These are phyloP conservation scores for Pelagophyceae sp. DNA, from an alignment of 352 stramenopile genomes.

Conservation along the genomic window DNA sequence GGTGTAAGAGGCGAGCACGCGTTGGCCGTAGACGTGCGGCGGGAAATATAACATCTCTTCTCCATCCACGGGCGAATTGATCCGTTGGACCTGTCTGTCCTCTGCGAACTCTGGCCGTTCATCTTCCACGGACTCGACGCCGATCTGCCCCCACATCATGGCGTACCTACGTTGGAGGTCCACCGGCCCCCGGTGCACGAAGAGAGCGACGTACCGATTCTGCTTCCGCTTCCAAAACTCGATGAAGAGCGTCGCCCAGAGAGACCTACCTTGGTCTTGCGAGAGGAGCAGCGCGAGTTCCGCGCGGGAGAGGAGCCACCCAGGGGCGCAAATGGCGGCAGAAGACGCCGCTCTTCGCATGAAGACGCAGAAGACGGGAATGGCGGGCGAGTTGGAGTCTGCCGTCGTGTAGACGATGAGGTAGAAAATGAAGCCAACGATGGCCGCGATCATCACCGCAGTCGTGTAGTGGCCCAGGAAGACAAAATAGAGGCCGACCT, in stretches of 20 bases:
- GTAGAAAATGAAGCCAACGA: constrained; percentile 62
- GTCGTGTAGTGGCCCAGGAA: constrained; percentile 78
- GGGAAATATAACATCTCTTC: constrained; percentile 37
- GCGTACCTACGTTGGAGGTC: no score
- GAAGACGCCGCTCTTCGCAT: no score
- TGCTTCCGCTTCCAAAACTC: constrained; percentile 80
- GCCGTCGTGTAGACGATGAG: constrained; percentile 46
- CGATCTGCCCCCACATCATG: constrained; percentile 58
- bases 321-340: no score
- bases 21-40: constrained; percentile 7
- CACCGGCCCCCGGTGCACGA: no score
- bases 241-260: constrained; percentile 71
- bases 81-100: not conserved
- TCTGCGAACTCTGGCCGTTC: constrained; percentile 34
- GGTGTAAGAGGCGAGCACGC: constrained; percentile 24
- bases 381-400: constrained; percentile 25
- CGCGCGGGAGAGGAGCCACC: no score
- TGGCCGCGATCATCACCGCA: constrained; percentile 63
- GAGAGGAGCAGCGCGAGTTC: no score
- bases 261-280: no score
- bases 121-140: constrained; percentile 31
- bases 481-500: constrained; percentile 80
- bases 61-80: constrained; percentile 33
- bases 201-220: constrained; percentile 60
- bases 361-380: constrained; percentile 50